These are phyloP conservation scores for Tarenaya hassleriana DNA, from an alignment of 345 rosid species.

Conservation along the genomic window DNA sequence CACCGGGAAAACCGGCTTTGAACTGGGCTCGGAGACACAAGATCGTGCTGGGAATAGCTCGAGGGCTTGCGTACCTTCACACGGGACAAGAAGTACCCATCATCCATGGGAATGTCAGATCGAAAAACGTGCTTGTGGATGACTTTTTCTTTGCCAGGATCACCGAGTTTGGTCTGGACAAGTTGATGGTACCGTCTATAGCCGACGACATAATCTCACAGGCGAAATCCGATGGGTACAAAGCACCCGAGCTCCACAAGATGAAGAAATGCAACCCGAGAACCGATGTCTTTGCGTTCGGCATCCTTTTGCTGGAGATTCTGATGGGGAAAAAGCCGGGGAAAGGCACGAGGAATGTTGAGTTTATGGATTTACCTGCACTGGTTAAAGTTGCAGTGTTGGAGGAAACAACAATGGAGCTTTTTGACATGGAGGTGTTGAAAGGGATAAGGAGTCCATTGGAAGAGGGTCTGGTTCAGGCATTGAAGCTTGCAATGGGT, in stretches of 20 bases:
- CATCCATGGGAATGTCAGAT: slow-evolving; percentile 83
- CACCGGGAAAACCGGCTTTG: slow-evolving; percentile 65
- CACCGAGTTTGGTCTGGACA: slow-evolving; percentile 88
- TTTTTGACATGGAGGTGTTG: slow-evolving; percentile 75
- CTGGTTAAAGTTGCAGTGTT: slow-evolving; percentile 87
- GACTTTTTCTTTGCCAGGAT: slow-evolving; percentile 79
- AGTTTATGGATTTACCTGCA: slow-evolving; percentile 73
- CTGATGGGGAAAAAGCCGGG: slow-evolving; percentile 91
- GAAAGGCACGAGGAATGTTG: slow-evolving; percentile 52
- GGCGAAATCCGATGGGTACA: slow-evolving; percentile 80
- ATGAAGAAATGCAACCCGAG: slow-evolving; percentile 93
- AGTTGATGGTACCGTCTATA: slow-evolving; percentile 79
- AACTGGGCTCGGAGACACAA: slow-evolving; percentile 97
- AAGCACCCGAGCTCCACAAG: slow-evolving; percentile 93
- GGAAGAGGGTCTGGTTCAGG: slow-evolving; percentile 97
- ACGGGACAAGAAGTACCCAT: slow-evolving; percentile 67
- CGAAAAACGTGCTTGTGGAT: slow-evolving; percentile 89
- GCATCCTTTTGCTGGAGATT: slow-evolving; percentile 83
- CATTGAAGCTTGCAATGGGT: slow-evolving; percentile 96
- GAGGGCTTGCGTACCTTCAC: slow-evolving; percentile 85
- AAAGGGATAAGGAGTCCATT: slow-evolving; percentile 87
- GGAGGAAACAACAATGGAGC: slow-evolving; percentile 95
- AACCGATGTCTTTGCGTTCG: slow-evolving; percentile 90
- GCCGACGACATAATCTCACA: slow-evolving; percentile 90
- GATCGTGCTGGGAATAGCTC: slow-evolving; percentile 82